Evolutionary conservation across 768 basidiomycete genomes (phyloP).

Genomic region (Rubroboletus pulcherrimus): DNA sequence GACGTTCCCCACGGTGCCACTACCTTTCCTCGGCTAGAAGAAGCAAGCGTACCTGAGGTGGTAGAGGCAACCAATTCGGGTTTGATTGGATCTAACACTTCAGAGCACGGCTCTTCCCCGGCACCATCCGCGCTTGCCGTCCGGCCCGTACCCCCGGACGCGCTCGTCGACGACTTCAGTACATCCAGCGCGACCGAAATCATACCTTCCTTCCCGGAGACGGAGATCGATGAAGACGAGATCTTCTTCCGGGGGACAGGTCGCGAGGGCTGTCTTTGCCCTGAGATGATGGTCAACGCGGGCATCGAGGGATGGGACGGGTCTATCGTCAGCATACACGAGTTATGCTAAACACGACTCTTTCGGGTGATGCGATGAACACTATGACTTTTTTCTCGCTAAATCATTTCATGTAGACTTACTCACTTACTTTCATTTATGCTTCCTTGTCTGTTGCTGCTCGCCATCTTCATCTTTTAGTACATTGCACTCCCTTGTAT

Average conservation of each 20-base stretch:
- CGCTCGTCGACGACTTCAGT: background rate
- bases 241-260: slow-evolving; percentile 1
- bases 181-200: background rate
- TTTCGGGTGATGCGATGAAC: too few species aligned
- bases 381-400: background rate
- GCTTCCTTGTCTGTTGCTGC: too few species aligned
- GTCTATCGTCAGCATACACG: background rate
- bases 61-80: background rate
- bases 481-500: too few species aligned
- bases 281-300: slow-evolving; percentile 9
- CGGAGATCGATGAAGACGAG: background rate
- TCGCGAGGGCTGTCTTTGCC: slow-evolving; percentile 9
- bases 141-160: too few species aligned
- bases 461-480: too few species aligned
- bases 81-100: background rate
- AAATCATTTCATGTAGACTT: too few species aligned
- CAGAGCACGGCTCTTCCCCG: background rate
- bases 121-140: too few species aligned
- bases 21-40: background rate
- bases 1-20: background rate
- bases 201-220: background rate
- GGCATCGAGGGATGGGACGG: slow-evolving; percentile 7
- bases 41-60: background rate
- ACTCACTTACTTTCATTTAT: too few species aligned
- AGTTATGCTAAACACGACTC: too few species aligned